A percentile compares a stretch with the other conserved stretches of the same genome.
Evolutionary conservation across 768 basidiomycete species (phyloP).

Genomic region (Mycena olivaceomarginata): DNA sequence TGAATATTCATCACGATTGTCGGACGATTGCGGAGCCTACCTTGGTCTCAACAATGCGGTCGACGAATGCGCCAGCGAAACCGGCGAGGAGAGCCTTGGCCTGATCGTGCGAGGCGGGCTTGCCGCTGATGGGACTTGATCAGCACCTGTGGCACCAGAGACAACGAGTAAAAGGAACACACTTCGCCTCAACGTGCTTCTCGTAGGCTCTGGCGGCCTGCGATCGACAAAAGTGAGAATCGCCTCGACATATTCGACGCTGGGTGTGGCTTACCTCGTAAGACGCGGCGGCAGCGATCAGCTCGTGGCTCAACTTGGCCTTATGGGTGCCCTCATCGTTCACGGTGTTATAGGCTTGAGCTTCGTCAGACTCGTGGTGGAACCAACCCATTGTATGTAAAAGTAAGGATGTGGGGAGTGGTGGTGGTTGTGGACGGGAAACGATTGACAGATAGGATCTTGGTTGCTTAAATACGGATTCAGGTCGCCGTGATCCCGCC

Average conservation of each 20-base stretch:
- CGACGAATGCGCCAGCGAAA: constrained; percentile 25
- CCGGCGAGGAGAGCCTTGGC: constrained; percentile 29
- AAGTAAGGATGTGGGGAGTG: not conserved
- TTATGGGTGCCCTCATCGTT: constrained; percentile 14
- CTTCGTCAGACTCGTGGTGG: constrained; percentile 23
- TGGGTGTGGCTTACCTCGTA: constrained; percentile 21
- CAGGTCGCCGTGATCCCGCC: no score
- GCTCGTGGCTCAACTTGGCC: constrained; percentile 29
- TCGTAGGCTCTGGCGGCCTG: constrained; percentile 36
- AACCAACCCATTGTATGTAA: constrained; percentile 20
- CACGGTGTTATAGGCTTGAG: not conserved
- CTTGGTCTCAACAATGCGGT: constrained; percentile 34
- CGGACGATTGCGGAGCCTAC: not conserved
- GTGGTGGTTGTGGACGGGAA: constrained; percentile 11
- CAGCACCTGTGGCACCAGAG: not conserved
- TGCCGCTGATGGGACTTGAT: constrained; percentile 3
- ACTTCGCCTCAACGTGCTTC: constrained; percentile 31
- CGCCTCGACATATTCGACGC: no score
- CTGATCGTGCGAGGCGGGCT: constrained; percentile 31
- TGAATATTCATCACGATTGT: not conserved
- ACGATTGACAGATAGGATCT: not conserved
- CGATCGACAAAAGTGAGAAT: not conserved
- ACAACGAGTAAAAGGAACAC: not conserved
- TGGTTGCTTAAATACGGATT: not conserved
- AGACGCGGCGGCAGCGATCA: constrained; percentile 35